Evolutionary conservation across 2,329 filamentous ascomycete species (phyloP), one percentile per base, ranked within the genome.

Genomic region (Zelopaecilomyces penicillatus): DNA sequence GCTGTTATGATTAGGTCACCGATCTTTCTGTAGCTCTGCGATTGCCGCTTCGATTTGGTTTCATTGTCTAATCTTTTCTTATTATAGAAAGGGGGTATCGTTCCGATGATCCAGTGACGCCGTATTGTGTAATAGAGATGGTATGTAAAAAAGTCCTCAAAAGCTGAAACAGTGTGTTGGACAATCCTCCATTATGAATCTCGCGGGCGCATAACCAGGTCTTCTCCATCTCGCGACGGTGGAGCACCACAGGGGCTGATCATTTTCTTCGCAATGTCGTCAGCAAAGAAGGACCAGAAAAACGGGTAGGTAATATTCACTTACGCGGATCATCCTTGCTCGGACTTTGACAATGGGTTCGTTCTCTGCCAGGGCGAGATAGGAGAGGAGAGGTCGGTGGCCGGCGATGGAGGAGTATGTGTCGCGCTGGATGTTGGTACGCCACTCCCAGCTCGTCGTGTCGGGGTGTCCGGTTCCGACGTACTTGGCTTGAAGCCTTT

Each of bases 381-480:
- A 96, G 34, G 86, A 81, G 11, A 97, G 74, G 49, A 96, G 74
- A 6, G 89, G 85, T 11, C 89, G 86, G 63, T 98, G 93, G 19
- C 93, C 93, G 52, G 93, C 78, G 57, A 95, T 90, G 51, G 83
- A 89, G 19, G 89, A 80, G 62, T 91, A 90, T 26, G 85, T 94
- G 71, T 98, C 93, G 63, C 93, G 89, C 62, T 89, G 80, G 61
- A 97, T 91, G 70, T 97, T 98, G 48, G 86, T 90, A 41, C 85
- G 85, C 89, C 90, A 98, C 69, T 98, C 93, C 82, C 93, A 93
- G 65, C 88, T 94, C 28, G 89, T 95, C 10, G 91, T 97, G 70
- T 98, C 93, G 37, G 91, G 87, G 66, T 96, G 90, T 27, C 93
- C 93, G 4, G 93, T 97, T 55, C 93, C 93, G 58, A 98, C 77